phyloP scores from a whole-genome alignment of 441 rosid genomes.

The Pelargonium australe region DNA sequence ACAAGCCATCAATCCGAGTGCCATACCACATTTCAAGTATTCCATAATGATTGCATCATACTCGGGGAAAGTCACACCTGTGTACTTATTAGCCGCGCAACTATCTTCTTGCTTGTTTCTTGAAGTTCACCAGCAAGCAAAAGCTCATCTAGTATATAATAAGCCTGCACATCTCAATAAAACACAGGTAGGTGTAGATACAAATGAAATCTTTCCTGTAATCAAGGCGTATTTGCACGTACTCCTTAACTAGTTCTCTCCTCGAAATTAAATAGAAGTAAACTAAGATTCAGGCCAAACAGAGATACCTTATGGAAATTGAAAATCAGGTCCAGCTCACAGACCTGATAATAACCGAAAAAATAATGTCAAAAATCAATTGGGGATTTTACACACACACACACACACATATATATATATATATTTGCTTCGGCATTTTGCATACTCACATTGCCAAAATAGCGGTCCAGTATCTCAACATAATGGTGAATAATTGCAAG shows the following conservation, averaged over 20 bases:
- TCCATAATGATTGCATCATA: not conserved
- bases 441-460: slow-evolving; percentile 32
- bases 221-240: too few relatives aligned
- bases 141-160: slow-evolving; percentile 34
- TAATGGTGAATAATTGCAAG: slow-evolving; percentile 36
- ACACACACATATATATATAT: too few relatives aligned
- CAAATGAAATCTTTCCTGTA: too few relatives aligned
- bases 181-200: too few relatives aligned
- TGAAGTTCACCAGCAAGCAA: slow-evolving; percentile 40
- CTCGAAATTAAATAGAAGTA: too few relatives aligned
- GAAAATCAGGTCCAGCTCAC: slow-evolving; percentile 39
- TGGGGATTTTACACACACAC: too few relatives aligned
- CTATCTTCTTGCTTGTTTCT: slow-evolving; percentile 33
- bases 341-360: slow-evolving; percentile 22
- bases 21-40: not conserved
- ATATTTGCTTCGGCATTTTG: not conserved
- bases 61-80: slow-evolving; percentile 18
- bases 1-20: not conserved
- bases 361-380: not conserved
- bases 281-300: not conserved
- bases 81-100: slow-evolving; percentile 25
- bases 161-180: slow-evolving; percentile 21
- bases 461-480: slow-evolving; percentile 37
- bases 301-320: slow-evolving; percentile 35
- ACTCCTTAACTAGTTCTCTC: too few relatives aligned